Evolutionary conservation across 371 early-diverging fungal genomes (phyloP), one percentile per base, ranked within the genome.

Genomic region (Mortierella sp.): DNA sequence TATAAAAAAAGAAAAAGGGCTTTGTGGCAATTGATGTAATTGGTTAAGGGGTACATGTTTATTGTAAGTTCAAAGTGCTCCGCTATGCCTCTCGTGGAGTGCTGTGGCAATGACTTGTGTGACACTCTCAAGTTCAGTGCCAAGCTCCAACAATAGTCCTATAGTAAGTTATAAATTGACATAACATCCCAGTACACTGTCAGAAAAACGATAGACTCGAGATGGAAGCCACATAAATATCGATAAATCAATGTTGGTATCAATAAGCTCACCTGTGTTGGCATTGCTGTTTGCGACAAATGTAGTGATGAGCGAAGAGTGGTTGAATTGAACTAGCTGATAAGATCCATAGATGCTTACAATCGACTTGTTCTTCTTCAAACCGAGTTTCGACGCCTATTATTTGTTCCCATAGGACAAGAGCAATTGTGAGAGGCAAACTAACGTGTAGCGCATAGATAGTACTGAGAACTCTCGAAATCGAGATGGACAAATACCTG

Each of bases 361-460:
- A 35, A 92, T 90, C 51, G 86, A 87, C 73, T 88, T 87, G 75
- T 92, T 90, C 65, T 85, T 87, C 67, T 86, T 85, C 74, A 92
- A 74, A 40, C 92, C 92, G 20, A 92, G 86, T 71, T 90, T 92
- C 22, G 90, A 90, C 12, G 90, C 92, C 89, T 91, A 77, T 59
- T 49, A 40, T 60, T 18, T 37, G 5, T 70, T 62, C 59, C 40
- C 40, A 54, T 69, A n/a, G 62, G n/a, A 32, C 4, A n/a, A 3
- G 52, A 62, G 61, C 58, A 52, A 35, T 20, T 51, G 26, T 10
- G 8, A 22, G 28, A 65, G 37, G 6, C 16, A 20, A 45, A 18
- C 35, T 20, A 35, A 9, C n/a, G 20, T 14, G 14, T 32, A 30
- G 12, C 32, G 58, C 32, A 32, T 16, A 12, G 30, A 57, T 11